A percentile compares a stretch with the other conserved stretches of the same genome.
These are phyloP conservation scores for Coccomyxa sp. DNA, from an alignment of 139 green algal genomes.

Conservation along the genomic window DNA sequence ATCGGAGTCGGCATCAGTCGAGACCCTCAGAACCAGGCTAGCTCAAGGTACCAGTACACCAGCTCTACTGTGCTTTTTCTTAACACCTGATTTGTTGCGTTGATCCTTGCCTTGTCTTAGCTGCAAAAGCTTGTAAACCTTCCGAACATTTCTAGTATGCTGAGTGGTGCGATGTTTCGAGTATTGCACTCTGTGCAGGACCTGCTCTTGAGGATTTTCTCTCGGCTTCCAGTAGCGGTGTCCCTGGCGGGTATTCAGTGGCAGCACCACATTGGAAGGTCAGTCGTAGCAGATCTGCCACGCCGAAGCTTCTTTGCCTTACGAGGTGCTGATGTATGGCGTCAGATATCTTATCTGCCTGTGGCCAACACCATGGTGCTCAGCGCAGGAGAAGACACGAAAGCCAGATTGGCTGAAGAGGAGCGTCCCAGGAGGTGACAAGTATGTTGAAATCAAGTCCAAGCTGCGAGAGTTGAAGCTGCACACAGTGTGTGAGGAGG, in stretches of 20 bases:
- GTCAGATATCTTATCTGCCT: not conserved
- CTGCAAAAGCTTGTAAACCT: not conserved
- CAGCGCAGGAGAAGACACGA: slow-evolving; percentile 62
- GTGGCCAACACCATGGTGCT: not conserved
- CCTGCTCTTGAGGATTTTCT: slow-evolving; percentile 75
- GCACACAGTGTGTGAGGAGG: slow-evolving; percentile 96
- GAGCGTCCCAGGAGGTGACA: slow-evolving; percentile 81
- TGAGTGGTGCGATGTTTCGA: not conserved
- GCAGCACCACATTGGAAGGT: slow-evolving; percentile 77
- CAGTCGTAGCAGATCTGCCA: not conserved
- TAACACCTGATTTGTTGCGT: not conserved
- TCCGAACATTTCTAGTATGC: not conserved
- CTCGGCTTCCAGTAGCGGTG: slow-evolving; percentile 11
- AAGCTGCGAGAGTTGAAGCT: slow-evolving; percentile 97
- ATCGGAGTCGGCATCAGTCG: not conserved
- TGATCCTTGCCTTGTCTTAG: not conserved
- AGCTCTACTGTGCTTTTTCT: not conserved
- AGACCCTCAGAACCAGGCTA: slow-evolving; percentile 11
- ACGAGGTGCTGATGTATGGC: not conserved
- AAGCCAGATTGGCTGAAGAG: slow-evolving; percentile 99
- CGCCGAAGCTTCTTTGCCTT: not conserved
- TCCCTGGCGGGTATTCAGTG: slow-evolving; percentile 60
- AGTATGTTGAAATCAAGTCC: slow-evolving; percentile 75
- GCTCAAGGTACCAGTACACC: too few relatives aligned
- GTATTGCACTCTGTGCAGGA: slow-evolving; percentile 27